phyloP scores from a whole-genome alignment of 2,329 filamentous ascomycete genomes.

The Colletotrichum gigasporum region DNA sequence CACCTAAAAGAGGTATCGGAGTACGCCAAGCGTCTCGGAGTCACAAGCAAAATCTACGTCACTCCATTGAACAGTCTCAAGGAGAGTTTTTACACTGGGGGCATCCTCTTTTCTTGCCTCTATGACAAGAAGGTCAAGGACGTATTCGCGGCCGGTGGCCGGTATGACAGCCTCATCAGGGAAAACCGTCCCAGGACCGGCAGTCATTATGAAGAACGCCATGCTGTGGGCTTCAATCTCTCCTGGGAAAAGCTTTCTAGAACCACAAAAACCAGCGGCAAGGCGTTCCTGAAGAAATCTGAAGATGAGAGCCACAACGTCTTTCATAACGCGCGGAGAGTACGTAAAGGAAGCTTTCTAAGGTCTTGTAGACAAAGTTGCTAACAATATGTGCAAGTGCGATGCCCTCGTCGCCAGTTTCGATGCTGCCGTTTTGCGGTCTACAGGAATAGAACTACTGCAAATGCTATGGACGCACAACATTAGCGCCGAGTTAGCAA shows the following conservation, averaged over 20 bases:
- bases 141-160: conserved; percentile 91
- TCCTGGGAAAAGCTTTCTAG: conserved; percentile 85
- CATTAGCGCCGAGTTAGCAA: conserved; percentile 88
- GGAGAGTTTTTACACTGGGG: conserved; percentile 88
- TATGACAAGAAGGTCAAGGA: conserved; percentile 86
- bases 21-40: conserved; percentile 78
- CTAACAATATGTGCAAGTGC: conserved; percentile 60
- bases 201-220: conserved; percentile 70
- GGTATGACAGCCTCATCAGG: conserved; percentile 90
- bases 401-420: conserved; percentile 93
- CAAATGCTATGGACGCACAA: conserved; percentile 83
- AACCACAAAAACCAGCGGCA: conserved; percentile 65
- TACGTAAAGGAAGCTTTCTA: neutral
- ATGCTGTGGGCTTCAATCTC: conserved; percentile 92
- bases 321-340: conserved; percentile 52
- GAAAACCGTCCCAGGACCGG: conserved; percentile 80
- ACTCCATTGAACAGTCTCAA: conserved; percentile 89
- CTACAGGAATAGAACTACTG: conserved; percentile 79
- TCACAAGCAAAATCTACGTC: conserved; percentile 83
- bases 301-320: conserved; percentile 70
- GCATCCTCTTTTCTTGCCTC: conserved; percentile 89
- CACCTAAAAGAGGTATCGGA: conserved; percentile 82
- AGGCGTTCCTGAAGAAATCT: conserved; percentile 73
- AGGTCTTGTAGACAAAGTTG: neutral
- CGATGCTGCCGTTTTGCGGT: conserved; percentile 78